Base-by-base conservation (phyloP, 2,329 filamentous ascomycete genomes). In the Trichophyton verrucosum region DNA sequence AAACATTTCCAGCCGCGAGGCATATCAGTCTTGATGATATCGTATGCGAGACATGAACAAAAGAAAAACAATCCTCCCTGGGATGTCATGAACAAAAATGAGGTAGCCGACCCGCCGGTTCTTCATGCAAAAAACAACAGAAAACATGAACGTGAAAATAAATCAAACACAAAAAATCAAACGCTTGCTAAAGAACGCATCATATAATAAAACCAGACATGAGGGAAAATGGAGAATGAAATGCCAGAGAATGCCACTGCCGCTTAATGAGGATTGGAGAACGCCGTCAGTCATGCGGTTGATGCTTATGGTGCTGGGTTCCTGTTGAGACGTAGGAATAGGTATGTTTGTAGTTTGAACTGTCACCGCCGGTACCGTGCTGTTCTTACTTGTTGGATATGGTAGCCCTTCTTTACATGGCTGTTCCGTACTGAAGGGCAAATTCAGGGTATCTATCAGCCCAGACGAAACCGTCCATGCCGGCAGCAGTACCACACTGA, bases 401-500 rank as follows among this genome's bases (percentile, higher is more conserved):
- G 6, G 22, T 9, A 17, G 66, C 67, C 8, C 65, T 65, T 64
- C 80, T 76, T 80, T 88, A 96, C 80, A 95, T 95, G 66, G 87
- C 91, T 65, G 89, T 86, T 65, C 82, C 82, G 71, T 84, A 86
- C 66, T 82, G 80, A 68, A 82, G 76, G 67, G 89, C 82, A 73
- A 91, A 95, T 74, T 92, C 89, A 71, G 88, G 87, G 73, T 88
- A 90, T 68, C 87, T 82, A 73, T 89, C 89, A 4, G 68, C 69
- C 89, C 90, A 96, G 68, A 88, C 89, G 73, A 95, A 95, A 65
- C 85, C 82, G 67, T 83, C 82, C 77, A 88, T 91, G 63, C 85
- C 86, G 63, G 86, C 80, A 71, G 86, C 86, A 62, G 91, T 84
- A 68, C 90, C 89, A 75, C 92, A 97, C 68, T 84, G 80, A 72